A percentile compares a stretch with the other conserved stretches of the same genome.
These are phyloP conservation scores for Fraxinus floribunda DNA, from an alignment of 305 asterid genomes.

Conservation along the genomic window DNA sequence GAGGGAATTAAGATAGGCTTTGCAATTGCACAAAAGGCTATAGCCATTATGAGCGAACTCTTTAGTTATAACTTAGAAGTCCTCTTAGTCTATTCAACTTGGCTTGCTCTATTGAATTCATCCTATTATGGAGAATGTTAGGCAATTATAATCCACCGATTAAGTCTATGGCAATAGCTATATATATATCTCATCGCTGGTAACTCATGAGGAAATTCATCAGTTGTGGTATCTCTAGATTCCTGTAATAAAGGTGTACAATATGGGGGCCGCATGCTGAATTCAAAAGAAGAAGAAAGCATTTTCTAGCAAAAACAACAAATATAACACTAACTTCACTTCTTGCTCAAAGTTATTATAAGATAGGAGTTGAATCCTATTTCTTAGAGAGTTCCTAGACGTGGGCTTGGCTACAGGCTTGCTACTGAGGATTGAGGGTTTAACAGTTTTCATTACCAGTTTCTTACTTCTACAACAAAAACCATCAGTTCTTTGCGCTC, in stretches of 20 bases:
- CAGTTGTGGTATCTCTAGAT: not conserved
- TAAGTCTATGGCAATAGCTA: not conserved
- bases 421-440: not conserved
- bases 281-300: not conserved
- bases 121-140: no score
- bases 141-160: not conserved
- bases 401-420: not conserved
- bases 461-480: not conserved
- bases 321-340: no score
- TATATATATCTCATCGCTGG: not conserved
- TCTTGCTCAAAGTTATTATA: not conserved
- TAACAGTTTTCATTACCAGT: not conserved
- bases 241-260: not conserved
- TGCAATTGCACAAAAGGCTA: not conserved
- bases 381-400: not conserved
- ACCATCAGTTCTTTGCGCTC: not conserved
- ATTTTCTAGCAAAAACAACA: not conserved
- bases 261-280: not conserved
- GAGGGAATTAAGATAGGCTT: not conserved
- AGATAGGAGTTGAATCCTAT: not conserved
- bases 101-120: not conserved
- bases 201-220: not conserved
- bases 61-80: not conserved
- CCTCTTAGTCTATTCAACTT: not conserved
- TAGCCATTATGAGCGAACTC: not conserved